These are phyloP conservation scores for Pelomyxa schiedti DNA, from an alignment of 78 protist genomes.

Conservation along the genomic window DNA sequence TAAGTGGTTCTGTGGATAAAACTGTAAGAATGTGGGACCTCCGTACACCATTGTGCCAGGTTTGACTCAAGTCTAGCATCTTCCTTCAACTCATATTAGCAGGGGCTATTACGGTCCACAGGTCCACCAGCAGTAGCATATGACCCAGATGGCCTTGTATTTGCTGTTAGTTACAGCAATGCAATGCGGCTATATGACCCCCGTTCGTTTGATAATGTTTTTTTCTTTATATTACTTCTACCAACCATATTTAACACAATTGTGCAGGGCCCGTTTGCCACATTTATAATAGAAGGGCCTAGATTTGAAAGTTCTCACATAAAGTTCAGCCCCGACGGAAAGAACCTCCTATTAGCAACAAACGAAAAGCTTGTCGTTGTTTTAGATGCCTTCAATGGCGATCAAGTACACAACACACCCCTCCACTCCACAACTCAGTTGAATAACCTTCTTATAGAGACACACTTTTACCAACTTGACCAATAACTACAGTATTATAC, in stretches of 20 bases:
- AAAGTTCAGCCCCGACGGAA: constrained; percentile 53
- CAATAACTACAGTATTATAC: constrained; percentile 16
- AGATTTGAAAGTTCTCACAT: constrained; percentile 41
- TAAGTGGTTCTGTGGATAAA: constrained; percentile 50
- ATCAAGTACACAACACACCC: constrained; percentile 1
- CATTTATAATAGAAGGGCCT: constrained; percentile 13
- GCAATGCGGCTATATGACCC: constrained; percentile 42
- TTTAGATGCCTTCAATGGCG: constrained; percentile 47
- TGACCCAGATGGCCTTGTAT: constrained; percentile 51
- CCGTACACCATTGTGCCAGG: constrained; percentile 51
- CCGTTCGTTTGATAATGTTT: constrained; percentile 38
- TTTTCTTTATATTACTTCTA: too few relatives aligned
- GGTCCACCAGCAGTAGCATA: constrained; percentile 19
- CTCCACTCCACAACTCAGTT: not conserved
- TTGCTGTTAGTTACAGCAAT: constrained; percentile 24
- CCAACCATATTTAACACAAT: not conserved
- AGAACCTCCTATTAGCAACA: constrained; percentile 36
- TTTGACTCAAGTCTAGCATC: not conserved
- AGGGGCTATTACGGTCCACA: not conserved
- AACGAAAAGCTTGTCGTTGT: constrained; percentile 19
- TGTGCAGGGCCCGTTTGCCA: not conserved
- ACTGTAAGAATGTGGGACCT: constrained; percentile 66
- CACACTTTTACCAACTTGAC: constrained; percentile 31
- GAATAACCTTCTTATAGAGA: constrained; percentile 8
- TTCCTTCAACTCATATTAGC: not conserved